Base-by-base conservation (phyloP, 2,329 filamentous ascomycete genomes). In the Xylaria sp. region DNA sequence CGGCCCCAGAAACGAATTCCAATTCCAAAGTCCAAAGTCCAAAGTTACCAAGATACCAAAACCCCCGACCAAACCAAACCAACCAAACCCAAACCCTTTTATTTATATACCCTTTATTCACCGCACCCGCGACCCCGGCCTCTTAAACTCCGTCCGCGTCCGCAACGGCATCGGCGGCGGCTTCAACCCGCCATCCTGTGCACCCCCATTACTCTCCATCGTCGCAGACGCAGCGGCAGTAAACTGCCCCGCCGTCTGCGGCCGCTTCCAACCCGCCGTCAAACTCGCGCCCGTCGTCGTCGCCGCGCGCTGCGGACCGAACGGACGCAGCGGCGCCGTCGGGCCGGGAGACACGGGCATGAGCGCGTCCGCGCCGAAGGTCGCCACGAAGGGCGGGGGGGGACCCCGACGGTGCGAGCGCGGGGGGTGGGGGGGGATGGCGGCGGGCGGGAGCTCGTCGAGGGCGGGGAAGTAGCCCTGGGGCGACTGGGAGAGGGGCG, bases 291-390 rank as follows among this genome's bases (percentile, higher is more conserved):
- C 39, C 11, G 35, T n/a, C 3, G 47, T 13, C 39, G 54, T 61
- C 13, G 66, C 62, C 3, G 64, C 64, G 62, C 63, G 66, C 6
- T 64, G 65, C 18, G 65, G 64, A 52, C 63, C 66, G 46, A 67
- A 68, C 18, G 65, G 65, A 16, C 69, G 67, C 47, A 69, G 65
- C 2, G 60, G 60, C n/a, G 67, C 66, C 1, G 69, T 60, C 61
- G 6, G 57, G 58, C 23, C 59, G 49, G 37, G 42, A 59, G 55
- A 23, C 55, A 64, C 13, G 5, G 42, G 42, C 11, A 62, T 53
- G 35, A 52, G 30, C 13, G 59, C 53, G 37, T 56, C 55, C 51
- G 61, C 42, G 56, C 64, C 52, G 51, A 63, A 23, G 59, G 66
- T 35, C 47, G 60, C 30, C 46, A 54, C 49, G 59, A 63, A 2